Base-by-base conservation (phyloP, 208 protist species). In the Acanthamoeba sp. region DNA sequence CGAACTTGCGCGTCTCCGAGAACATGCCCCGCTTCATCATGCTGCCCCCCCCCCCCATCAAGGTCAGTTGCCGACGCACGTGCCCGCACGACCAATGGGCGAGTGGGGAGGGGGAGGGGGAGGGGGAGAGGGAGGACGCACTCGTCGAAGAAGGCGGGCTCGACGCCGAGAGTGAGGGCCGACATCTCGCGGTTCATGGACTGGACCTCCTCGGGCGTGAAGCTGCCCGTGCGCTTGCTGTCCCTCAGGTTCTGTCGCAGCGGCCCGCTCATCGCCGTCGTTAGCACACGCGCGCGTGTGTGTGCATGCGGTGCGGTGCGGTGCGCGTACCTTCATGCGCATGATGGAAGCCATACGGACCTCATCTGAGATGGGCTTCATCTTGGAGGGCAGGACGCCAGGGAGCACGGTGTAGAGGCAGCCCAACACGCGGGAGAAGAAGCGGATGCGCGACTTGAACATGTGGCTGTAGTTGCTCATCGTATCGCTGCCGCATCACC, bases 11-110 rank as follows among this genome's bases (percentile, higher is more conserved):
- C 34, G 84, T 91, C 84, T 91, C 84, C 27, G 18, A 45, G 40
- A 91, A 91, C 84, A 91, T 91, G 34, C 84, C 84, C 2, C 84
- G 57, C 84, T 91, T 71, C 84, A 91, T 91, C 84, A 91, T 91
- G 22, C 84, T 91, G 14, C n/a, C n/a, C n/a, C n/a, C n/a, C n/a
- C n/a, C n/a, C n/a, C n/a, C n/a, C n/a, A n/a, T n/a, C n/a, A n/a
- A n/a, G n/a, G n/a, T n/a, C n/a, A n/a, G n/a, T n/a, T n/a, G n/a
- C n/a, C n/a, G n/a, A n/a, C n/a, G n/a, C n/a, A n/a, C n/a, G n/a
- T n/a, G n/a, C n/a, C n/a, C n/a, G n/a, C n/a, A n/a, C n/a, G n/a
- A n/a, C n/a, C n/a, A n/a, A 76, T 22, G 66, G 59, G 10, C 59
- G 59, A 4, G 27, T 34, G 27, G 59, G 18, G n/a, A 27, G 64